Base-by-base conservation (phyloP, 1,284 basidiomycete genomes). In the Garcileccinum viscosum region DNA sequence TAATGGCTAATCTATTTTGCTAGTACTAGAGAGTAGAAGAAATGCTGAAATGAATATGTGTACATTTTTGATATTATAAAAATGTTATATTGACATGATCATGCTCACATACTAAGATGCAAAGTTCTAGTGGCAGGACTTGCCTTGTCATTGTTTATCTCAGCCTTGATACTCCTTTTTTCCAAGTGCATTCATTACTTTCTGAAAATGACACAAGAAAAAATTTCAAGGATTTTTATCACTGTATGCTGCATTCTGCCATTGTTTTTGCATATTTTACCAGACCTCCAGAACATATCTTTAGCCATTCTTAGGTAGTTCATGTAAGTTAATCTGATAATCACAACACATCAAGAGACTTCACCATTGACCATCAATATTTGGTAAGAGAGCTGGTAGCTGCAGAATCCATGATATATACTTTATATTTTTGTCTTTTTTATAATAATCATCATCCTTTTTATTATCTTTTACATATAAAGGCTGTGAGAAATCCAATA, bases 401-500 rank as follows among this genome's bases (percentile, higher is more conserved):
- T 74, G 77, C 42, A 77, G 73, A 60, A 76, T 78, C 30, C 67
- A 71, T 4, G 83, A 82, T 47, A 84, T 75, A 22, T 33, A 77
- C 66, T 53, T 64, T 64, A 58, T 37, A 11, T 64, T 71, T 44
- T 66, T 65, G 24, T 73, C 68, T 6, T 69, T 65, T 15, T 69
- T 65, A 33, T 62, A 2, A 4, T 30, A 22, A 6, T 74, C 60
- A 27, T 82, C 80, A 33, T 82, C 80, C 32, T 84, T 81, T 32
- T 84, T 81, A 12, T 83, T 80, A 24, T 78, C 82, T 35, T 82
- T 74, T 24, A 74, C 75, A 27, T 85, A 83, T 2, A 87, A 87
- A 4, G 75, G 72, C 24, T 84, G 83, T 17, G 85, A 85, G 75
- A 89, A 89, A 73, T 89, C 88, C 0, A 82, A 81, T 70, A 85